phyloP scores from a whole-genome alignment of 805 yeast genomes.

The Ogataea nitratoaversa region DNA sequence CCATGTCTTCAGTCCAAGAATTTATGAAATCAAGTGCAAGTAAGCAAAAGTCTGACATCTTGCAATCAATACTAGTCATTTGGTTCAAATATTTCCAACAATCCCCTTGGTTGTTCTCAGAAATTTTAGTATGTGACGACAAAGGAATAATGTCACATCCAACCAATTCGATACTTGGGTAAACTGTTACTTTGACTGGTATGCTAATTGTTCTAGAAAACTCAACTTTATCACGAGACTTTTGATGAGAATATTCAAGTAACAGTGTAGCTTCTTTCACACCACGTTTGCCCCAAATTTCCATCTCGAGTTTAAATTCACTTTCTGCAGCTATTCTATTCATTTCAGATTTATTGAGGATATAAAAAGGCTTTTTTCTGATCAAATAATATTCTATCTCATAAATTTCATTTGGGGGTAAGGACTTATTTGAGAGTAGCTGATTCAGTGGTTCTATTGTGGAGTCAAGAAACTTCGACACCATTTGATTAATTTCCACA shows the following conservation, averaged over 20 bases:
- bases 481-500: slow-evolving; percentile 51
- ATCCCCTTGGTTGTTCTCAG: slow-evolving; percentile 19
- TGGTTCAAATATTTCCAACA: slow-evolving; percentile 31
- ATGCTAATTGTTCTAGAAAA: slow-evolving; percentile 57
- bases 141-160: slow-evolving; percentile 73
- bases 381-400: slow-evolving; percentile 70
- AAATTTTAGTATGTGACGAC: slow-evolving; percentile 28
- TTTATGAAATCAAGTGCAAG: slow-evolving; percentile 76
- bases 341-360: slow-evolving; percentile 44
- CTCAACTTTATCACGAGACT: slow-evolving; percentile 13
- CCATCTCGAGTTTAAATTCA: slow-evolving; percentile 45
- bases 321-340: slow-evolving; percentile 36
- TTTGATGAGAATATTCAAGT: slow-evolving; percentile 57
- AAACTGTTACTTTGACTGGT: slow-evolving; percentile 67
- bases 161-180: slow-evolving; percentile 68
- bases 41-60: slow-evolving; percentile 52
- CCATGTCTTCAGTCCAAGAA: slow-evolving; percentile 63
- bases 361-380: slow-evolving; percentile 51
- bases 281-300: slow-evolving; percentile 68
- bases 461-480: slow-evolving; percentile 68
- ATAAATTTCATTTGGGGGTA: slow-evolving; percentile 60
- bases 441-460: slow-evolving; percentile 60
- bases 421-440: slow-evolving; percentile 41
- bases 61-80: slow-evolving; percentile 29
- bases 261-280: slow-evolving; percentile 61